These are phyloP conservation scores for Moricandia arvensis DNA, from an alignment of 345 rosid genomes.

Conservation along the genomic window DNA sequence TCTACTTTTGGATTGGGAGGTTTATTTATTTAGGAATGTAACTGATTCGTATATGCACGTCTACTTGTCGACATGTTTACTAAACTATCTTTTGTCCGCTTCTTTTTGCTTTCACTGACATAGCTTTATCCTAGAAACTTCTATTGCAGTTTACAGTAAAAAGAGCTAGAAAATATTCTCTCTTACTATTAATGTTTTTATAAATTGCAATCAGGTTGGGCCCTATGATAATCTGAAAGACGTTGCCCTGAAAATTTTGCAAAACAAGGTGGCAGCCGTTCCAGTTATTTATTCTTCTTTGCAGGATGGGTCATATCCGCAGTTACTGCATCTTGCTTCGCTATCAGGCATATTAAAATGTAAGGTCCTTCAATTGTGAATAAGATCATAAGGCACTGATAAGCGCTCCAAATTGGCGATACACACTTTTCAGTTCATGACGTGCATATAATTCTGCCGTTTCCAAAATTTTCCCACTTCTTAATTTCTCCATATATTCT, in stretches of 20 bases:
- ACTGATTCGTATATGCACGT: conserved; percentile 3
- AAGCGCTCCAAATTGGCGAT: not conserved
- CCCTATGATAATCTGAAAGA: conserved; percentile 87
- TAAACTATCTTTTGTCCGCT: not conserved
- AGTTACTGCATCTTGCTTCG: conserved; percentile 89
- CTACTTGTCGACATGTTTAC: conserved; percentile 6
- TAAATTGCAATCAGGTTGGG: conserved; percentile 66
- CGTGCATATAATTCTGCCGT: too few relatives aligned
- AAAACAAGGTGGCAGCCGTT: conserved; percentile 69
- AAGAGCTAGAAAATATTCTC: not conserved
- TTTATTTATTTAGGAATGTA: not conserved
- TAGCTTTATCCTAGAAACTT: conserved; percentile 6
- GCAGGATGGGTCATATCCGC: conserved; percentile 66
- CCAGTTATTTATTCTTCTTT: conserved; percentile 64
- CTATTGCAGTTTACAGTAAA: conserved; percentile 14
- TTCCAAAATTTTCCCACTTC: not conserved
- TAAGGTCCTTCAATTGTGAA: conserved; percentile 39
- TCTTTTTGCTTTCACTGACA: not conserved
- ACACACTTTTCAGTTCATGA: not conserved
- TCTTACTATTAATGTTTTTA: conserved; percentile 18
- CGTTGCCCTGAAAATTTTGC: conserved; percentile 77
- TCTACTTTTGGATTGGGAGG: conserved; percentile 11
- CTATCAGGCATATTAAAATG: conserved; percentile 89
- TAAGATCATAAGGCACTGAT: conserved; percentile 16
- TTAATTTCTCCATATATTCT: conserved; percentile 5